Evolutionary conservation across 2,329 filamentous ascomycete species (phyloP).

Genomic region (Xylariaceae sp.): DNA sequence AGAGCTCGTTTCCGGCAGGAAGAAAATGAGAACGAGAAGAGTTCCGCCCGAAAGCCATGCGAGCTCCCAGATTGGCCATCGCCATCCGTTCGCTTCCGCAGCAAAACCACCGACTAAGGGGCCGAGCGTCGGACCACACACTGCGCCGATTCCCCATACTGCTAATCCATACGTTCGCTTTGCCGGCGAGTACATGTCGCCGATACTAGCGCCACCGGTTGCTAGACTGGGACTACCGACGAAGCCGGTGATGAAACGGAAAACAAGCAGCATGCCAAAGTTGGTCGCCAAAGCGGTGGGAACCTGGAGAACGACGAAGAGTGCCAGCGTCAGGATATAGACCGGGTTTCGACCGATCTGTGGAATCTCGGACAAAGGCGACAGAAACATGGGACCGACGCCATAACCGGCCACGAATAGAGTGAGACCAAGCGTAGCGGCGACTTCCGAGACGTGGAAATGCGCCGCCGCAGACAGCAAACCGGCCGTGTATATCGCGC

Average conservation of each 20-base stretch:
- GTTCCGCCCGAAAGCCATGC: slow-evolving; percentile 37
- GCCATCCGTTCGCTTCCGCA: slow-evolving; percentile 41
- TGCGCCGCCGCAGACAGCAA: slow-evolving; percentile 14
- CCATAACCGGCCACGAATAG: slow-evolving; percentile 25
- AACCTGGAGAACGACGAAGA: slow-evolving; percentile 54
- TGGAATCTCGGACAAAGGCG: slow-evolving; percentile 56
- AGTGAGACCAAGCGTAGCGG: slow-evolving; percentile 23
- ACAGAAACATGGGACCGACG: slow-evolving; percentile 49
- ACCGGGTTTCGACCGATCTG: slow-evolving; percentile 53
- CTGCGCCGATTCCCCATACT: slow-evolving; percentile 39
- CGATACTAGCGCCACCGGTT: slow-evolving; percentile 26
- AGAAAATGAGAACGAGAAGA: slow-evolving; percentile 43
- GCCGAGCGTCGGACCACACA: slow-evolving; percentile 44
- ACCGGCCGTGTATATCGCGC: slow-evolving; percentile 24
- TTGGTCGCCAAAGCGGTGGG: slow-evolving; percentile 50
- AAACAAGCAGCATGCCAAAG: slow-evolving; percentile 49
- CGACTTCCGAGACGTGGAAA: slow-evolving; percentile 18
- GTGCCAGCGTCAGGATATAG: slow-evolving; percentile 52
- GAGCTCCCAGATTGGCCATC: slow-evolving; percentile 50
- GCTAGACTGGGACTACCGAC: slow-evolving; percentile 29
- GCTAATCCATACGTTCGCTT: slow-evolving; percentile 41
- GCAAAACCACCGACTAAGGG: slow-evolving; percentile 45
- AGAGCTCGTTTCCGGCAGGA: slow-evolving; percentile 52
- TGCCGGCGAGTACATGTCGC: slow-evolving; percentile 31
- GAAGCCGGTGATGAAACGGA: slow-evolving; percentile 50